A percentile compares a stretch with the other conserved stretches of the same genome.
phyloP scores from a whole-genome alignment of 768 basidiomycete species.

The Tulasnella sp. region DNA sequence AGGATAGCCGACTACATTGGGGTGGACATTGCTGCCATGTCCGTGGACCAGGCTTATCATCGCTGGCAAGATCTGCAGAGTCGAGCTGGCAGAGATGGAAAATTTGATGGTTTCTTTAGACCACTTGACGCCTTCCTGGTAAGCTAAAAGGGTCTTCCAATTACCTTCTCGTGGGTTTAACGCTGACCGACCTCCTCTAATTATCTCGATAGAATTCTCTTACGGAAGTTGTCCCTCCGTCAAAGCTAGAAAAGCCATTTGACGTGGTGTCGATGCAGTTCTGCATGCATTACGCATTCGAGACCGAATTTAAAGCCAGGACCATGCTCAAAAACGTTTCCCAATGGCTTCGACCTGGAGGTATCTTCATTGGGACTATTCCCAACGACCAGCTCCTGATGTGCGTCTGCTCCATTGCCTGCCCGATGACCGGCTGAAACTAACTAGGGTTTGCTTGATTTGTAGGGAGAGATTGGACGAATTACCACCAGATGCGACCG shows the following conservation, averaged over 20 bases:
- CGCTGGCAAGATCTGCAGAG: constrained; percentile 60
- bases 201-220: constrained; percentile 56
- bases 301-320: constrained; percentile 80
- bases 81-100: constrained; percentile 41
- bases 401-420: constrained; percentile 53
- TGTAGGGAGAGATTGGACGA: constrained; percentile 65
- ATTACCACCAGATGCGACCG: constrained; percentile 61
- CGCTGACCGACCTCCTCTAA: constrained; percentile 16
- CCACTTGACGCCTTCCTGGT: constrained; percentile 86
- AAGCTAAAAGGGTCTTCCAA: constrained; percentile 35
- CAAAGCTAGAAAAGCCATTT: constrained; percentile 67
- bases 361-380: constrained; percentile 95
- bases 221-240: constrained; percentile 65
- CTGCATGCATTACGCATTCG: constrained; percentile 99
- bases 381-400: constrained; percentile 84
- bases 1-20: constrained; percentile 77
- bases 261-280: constrained; percentile 99
- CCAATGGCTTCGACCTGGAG: constrained; percentile 76
- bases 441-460: constrained; percentile 13
- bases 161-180: neutral
- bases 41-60: constrained; percentile 81
- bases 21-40: constrained; percentile 86
- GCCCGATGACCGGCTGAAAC: neutral
- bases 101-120: constrained; percentile 78
- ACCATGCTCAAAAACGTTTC: constrained; percentile 93